Conservation (phyloP, 495 filamentous ascomycete species). For the Paragyromitra xinjiangensis region DNA sequence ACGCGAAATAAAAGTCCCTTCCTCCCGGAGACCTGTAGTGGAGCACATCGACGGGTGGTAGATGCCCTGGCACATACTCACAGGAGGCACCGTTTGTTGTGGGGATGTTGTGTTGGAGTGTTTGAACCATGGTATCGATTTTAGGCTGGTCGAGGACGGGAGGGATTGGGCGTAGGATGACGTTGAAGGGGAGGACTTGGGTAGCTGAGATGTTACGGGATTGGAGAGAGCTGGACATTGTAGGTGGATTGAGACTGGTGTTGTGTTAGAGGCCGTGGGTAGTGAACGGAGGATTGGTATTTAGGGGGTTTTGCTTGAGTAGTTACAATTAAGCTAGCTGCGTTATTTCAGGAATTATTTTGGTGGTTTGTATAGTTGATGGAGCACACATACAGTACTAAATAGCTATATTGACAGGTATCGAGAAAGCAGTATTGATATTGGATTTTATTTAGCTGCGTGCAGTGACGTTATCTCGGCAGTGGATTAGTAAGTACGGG, state of each 20-base stretch:
- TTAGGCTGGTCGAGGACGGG: constrained; percentile 51
- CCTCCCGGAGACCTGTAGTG: constrained; percentile 44
- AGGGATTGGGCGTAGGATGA: constrained; percentile 51
- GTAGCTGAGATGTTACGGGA: constrained; percentile 34
- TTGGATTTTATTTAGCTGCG: neutral
- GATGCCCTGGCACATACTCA: constrained; percentile 26
- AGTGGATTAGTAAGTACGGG: constrained; percentile 33
- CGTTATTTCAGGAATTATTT: neutral
- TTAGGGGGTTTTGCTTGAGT: neutral
- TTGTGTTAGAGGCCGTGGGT: neutral
- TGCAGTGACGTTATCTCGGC: neutral
- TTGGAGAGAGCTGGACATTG: constrained; percentile 48
- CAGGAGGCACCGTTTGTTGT: constrained; percentile 9
- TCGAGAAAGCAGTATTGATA: neutral
- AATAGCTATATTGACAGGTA: neutral
- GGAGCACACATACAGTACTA: neutral
- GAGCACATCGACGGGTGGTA: constrained; percentile 54
- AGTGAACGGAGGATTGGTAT: neutral
- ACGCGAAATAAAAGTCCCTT: constrained; percentile 55
- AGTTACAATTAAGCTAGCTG: neutral
- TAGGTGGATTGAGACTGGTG: neutral
- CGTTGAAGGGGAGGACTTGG: constrained; percentile 41
- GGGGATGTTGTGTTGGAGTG: constrained; percentile 34
- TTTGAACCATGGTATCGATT: constrained; percentile 52
- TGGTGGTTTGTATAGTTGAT: neutral